phyloP scores from a whole-genome alignment of 2,329 filamentous ascomycete species.

The Aureobasidium mangrovei region DNA sequence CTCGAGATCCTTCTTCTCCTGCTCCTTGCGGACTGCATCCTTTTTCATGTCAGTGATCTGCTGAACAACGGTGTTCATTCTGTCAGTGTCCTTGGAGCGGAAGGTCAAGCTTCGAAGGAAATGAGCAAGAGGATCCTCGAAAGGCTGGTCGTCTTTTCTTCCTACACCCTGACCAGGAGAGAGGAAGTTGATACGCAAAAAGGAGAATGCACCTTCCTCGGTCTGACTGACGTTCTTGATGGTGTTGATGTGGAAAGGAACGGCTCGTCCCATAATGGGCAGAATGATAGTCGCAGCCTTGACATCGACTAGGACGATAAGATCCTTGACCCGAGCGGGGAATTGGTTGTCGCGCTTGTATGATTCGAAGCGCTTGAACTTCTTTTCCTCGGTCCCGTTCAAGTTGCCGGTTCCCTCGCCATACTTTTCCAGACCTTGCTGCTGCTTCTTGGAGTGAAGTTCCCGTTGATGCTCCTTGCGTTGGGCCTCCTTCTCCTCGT shows the following conservation, averaged over 20 bases:
- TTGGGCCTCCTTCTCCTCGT: constrained; percentile 81
- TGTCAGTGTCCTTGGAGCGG: constrained; percentile 77
- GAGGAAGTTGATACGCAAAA: constrained; percentile 91
- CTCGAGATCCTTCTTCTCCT: constrained; percentile 99
- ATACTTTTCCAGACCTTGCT: constrained; percentile 76
- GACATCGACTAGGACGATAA: constrained; percentile 81
- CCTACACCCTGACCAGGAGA: constrained; percentile 96
- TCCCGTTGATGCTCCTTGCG: constrained; percentile 90
- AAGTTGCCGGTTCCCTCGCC: constrained; percentile 74
- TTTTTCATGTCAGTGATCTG: constrained; percentile 97
- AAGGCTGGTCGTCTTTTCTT: constrained; percentile 87
- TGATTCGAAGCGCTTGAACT: constrained; percentile 97
- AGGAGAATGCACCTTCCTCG: constrained; percentile 88
- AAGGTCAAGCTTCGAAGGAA: constrained; percentile 95
- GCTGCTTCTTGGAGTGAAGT: constrained; percentile 76
- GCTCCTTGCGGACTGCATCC: constrained; percentile 80
- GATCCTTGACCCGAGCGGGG: constrained; percentile 69
- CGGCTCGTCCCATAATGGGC: constrained; percentile 93
- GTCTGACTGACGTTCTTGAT: constrained; percentile 99
- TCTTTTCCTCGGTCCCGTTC: constrained; percentile 90
- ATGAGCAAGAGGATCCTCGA: constrained; percentile 91
- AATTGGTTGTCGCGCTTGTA: constrained; percentile 98
- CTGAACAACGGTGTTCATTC: constrained; percentile 82
- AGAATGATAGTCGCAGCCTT: constrained; percentile 87
- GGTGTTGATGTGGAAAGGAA: constrained; percentile 95